phyloP scores from a whole-genome alignment of 352 stramenopile species.

The Pythium volutum region DNA sequence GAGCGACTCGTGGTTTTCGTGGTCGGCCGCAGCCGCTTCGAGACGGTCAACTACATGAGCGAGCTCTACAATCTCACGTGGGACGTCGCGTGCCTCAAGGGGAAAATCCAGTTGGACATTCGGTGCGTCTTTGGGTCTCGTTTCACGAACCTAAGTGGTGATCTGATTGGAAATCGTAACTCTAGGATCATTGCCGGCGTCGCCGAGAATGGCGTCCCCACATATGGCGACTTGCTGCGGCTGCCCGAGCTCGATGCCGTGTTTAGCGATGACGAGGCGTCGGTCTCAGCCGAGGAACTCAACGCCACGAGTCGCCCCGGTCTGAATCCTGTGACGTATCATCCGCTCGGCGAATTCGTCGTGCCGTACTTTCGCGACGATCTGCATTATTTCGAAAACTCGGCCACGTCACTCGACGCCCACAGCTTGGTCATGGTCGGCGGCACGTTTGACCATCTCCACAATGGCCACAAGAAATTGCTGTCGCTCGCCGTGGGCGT shows the following conservation, averaged over 20 bases:
- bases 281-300: slow-evolving; percentile 30
- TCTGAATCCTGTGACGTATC: slow-evolving; percentile 58
- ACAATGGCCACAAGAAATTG: slow-evolving; percentile 91
- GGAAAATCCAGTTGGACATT: slow-evolving; percentile 56
- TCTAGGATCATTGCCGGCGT: slow-evolving; percentile 7
- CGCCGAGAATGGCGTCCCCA: slow-evolving; percentile 14
- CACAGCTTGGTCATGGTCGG: slow-evolving; percentile 68
- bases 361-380: slow-evolving; percentile 43
- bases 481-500: slow-evolving; percentile 72
- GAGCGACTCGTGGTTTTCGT: slow-evolving; percentile 64
- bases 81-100: slow-evolving; percentile 54
- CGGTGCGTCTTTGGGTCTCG: slow-evolving; percentile 4
- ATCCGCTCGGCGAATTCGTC: slow-evolving; percentile 55
- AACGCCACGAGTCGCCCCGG: slow-evolving; percentile 54
- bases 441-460: slow-evolving; percentile 89
- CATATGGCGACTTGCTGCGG: slow-evolving; percentile 65
- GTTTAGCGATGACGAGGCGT: slow-evolving; percentile 58
- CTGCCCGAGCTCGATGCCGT: slow-evolving; percentile 64
- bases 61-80: slow-evolving; percentile 73
- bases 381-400: slow-evolving; percentile 77
- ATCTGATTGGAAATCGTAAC: not conserved
- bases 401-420: slow-evolving; percentile 37
- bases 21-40: slow-evolving; percentile 45
- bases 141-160: not conserved
- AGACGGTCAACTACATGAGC: slow-evolving; percentile 74